Conservation (phyloP, 306 rosid genomes). For the Hylodesmum podocarpum region DNA sequence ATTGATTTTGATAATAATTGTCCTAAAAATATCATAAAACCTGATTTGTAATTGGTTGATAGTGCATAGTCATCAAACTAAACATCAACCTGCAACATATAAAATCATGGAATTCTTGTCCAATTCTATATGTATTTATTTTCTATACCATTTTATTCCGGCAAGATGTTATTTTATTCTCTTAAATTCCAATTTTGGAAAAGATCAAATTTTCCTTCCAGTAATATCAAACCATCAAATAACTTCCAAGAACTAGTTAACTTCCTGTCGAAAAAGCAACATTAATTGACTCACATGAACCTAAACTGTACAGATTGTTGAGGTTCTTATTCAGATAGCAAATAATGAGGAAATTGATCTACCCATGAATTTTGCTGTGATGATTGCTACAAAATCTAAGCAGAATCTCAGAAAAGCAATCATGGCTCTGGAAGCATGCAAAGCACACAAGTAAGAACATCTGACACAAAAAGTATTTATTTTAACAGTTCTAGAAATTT, state of each 20-base stretch:
- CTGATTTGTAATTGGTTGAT: no score
- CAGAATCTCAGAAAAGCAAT: constrained; percentile 84
- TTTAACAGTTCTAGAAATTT: neutral
- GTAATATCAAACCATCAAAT: neutral
- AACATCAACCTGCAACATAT: neutral
- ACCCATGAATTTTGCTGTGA: constrained; percentile 64
- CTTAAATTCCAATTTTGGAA: neutral
- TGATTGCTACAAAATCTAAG: constrained; percentile 71
- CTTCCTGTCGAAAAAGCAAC: neutral
- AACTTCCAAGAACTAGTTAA: neutral
- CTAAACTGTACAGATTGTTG: constrained; percentile 54
- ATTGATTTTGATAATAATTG: no score
- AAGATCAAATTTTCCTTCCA: neutral
- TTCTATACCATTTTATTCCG: neutral
- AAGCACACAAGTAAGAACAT: constrained; percentile 72
- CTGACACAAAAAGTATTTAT: neutral
- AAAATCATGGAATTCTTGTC: neutral
- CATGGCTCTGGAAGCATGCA: constrained; percentile 93
- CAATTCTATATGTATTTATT: neutral
- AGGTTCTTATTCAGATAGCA: constrained; percentile 73
- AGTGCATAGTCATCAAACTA: no score
- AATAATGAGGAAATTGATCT: constrained; percentile 69
- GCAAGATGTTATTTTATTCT: neutral
- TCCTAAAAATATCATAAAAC: no score
- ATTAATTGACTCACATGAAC: neutral